phyloP scores from a whole-genome alignment of 1,139 yeast genomes.

The Pichia sp. region DNA sequence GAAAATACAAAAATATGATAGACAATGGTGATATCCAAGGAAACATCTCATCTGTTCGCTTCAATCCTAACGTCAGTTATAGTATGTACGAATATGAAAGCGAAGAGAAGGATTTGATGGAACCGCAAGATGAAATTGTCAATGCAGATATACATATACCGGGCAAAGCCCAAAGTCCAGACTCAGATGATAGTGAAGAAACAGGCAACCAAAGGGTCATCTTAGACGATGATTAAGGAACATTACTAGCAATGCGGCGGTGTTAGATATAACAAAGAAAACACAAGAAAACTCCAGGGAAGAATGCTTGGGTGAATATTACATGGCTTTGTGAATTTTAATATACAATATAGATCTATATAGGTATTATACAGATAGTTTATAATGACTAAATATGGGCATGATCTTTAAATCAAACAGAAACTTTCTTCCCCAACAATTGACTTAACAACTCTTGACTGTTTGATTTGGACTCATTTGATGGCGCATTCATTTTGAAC shows the following conservation, averaged over 20 bases:
- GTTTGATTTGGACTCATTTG: constrained; percentile 21
- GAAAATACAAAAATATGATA: not conserved
- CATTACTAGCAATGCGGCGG: no score
- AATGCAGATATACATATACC: no score
- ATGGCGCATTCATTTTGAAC: constrained; percentile 17
- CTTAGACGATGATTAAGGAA: not conserved
- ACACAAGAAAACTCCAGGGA: no score
- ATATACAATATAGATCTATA: no score
- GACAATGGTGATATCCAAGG: not conserved
- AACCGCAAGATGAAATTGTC: not conserved
- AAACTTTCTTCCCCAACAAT: constrained; percentile 53
- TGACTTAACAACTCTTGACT: constrained; percentile 66
- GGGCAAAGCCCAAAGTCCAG: not conserved
- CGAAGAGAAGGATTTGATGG: not conserved
- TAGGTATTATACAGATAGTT: no score
- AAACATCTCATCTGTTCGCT: constrained; percentile 14
- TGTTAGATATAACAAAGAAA: no score
- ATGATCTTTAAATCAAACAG: constrained; percentile 5
- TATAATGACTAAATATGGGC: no score
- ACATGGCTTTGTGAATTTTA: no score
- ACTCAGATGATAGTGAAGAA: not conserved
- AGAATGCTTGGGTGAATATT: no score
- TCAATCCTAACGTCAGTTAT: constrained; percentile 23
- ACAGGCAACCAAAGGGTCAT: constrained; percentile 7
- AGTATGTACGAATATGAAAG: constrained; percentile 16